Evolutionary conservation across 2,329 filamentous ascomycete species (phyloP), one percentile per base, ranked within the genome.

Genomic region (Fusarium sp.): DNA sequence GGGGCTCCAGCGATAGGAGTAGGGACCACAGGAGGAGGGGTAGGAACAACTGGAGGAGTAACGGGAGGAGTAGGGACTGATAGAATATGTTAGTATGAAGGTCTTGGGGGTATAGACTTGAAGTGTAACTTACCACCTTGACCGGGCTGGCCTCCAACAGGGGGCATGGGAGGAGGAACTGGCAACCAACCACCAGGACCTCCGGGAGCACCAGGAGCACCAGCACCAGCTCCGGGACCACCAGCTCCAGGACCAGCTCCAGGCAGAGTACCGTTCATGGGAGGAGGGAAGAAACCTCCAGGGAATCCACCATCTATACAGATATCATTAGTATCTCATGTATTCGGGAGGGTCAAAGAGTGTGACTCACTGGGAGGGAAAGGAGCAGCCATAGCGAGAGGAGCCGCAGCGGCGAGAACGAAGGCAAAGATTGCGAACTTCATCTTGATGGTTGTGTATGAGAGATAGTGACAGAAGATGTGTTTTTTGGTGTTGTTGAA

Each of bases 391-490:
- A 61, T 24, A 4, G 61, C 64, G 27, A 76, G 45, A 12, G 74
- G 61, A 12, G 65, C 67, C 53, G 65, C 55, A 25, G 54, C 59
- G 42, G 71, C 69, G 47, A 77, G 48, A 47, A 66, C 30, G 29
- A 76, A 45, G 40, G 69, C 37, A 49, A 71, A 22, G 46, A 65
- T 61, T 52, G 53, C 64, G 55, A 72, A 64, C 73, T 76, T 77
- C 75, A 77, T 77, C n/a, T 61, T 71, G 59, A 56, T 48, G 6
- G 24, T 54, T 40, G 27, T 42, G 22, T 22, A 18, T n/a, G 7
- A 40, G 40, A 49, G n/a, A 40, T 59, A 53, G 46, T 57, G 49
- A 45, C 56, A 51, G 52, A 62, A 27, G 44, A 47, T 56, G 40
- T 45, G 56, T 34, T 57, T 44, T 52, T 52, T 70, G 56, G 25